Evolutionary conservation across 768 basidiomycete species (phyloP).

Genomic region (Lentinula sp.): DNA sequence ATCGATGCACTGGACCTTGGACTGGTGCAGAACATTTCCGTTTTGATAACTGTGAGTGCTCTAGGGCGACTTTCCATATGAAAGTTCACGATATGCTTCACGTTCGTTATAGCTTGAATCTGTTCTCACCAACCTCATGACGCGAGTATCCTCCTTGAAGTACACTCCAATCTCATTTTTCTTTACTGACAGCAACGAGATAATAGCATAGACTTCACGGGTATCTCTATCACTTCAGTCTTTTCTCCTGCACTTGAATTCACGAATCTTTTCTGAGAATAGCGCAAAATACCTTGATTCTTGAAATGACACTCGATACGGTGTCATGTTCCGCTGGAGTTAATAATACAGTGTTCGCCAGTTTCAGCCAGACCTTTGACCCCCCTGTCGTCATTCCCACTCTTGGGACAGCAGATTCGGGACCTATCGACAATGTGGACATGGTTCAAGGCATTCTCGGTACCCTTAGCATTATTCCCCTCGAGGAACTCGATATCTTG

Average conservation of each 20-base stretch:
- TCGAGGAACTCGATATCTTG: constrained; percentile 45
- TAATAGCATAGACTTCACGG: constrained; percentile 29
- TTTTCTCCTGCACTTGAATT: neutral
- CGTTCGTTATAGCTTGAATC: constrained; percentile 24
- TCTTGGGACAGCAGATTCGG: constrained; percentile 49
- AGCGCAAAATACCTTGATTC: constrained; percentile 37
- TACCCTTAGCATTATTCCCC: constrained; percentile 49
- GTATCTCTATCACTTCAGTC: constrained; percentile 12
- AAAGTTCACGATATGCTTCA: neutral
- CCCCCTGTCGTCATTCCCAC: constrained; percentile 44
- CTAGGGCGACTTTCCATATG: neutral
- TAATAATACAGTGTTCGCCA: constrained; percentile 48
- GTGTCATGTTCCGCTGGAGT: constrained; percentile 39
- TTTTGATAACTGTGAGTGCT: constrained; percentile 29
- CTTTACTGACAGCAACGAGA: neutral
- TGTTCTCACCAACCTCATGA: constrained; percentile 26
- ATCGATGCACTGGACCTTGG: constrained; percentile 33
- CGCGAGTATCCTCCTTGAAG: constrained; percentile 16
- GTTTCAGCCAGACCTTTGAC: constrained; percentile 53
- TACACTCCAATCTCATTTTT: too few relatives aligned
- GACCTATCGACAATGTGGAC: constrained; percentile 47
- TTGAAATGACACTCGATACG: constrained; percentile 40
- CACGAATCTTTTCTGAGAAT: neutral
- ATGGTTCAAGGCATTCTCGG: constrained; percentile 44
- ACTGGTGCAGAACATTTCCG: constrained; percentile 32